Evolutionary conservation across 345 rosid species (phyloP), one percentile per base, ranked within the genome.

Genomic region (Camelina sativa): DNA sequence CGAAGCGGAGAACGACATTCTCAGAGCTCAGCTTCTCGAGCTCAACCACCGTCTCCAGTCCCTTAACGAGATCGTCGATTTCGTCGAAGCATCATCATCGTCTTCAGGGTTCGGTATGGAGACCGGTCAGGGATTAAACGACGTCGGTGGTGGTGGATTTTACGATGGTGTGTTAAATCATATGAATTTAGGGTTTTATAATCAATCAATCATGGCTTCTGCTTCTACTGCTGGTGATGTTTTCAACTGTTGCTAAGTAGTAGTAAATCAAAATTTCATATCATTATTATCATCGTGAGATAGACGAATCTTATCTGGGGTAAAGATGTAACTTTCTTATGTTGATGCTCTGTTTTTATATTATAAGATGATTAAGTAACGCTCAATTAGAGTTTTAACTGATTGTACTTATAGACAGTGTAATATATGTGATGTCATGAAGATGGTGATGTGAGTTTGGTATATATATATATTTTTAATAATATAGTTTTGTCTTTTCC

Each of bases 1-100:
- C 4, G 97, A 90, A 74, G 81, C 90, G 1, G 92, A 90, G 54
- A 95, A 92, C 83, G 80, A 91, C 1, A 48, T 95, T 8, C 87
- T 92, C 17, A 83, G 86, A 73, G 97, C 96, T 62, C 97, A 90
- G 82, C 68, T 81, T 19, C 15, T 65, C 6, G 97, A 92, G 82
- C 91, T 95, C 4, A 81, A 75, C 53, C 82, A 83, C 16, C 82
- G 98, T 44, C 80, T 95, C 1, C 80, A 82, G 7, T 92, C 97
- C 10, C 84, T 95, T 61, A 73, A 83, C 74, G 97, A 88, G 67
- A 95, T 95, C 66, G 47, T 87, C 25, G 48, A 23, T 23, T 83
- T 74, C 71, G 73, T 85, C 23, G 76, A 58, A 57, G 13, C 37
- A 16, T 37, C 37, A 11, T 37, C 41, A 2, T 66, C 72, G 2